Evolutionary conservation across 129 eudicot genomes (phyloP), one percentile per base, ranked within the genome.

Genomic region (Escallonia rubra): DNA sequence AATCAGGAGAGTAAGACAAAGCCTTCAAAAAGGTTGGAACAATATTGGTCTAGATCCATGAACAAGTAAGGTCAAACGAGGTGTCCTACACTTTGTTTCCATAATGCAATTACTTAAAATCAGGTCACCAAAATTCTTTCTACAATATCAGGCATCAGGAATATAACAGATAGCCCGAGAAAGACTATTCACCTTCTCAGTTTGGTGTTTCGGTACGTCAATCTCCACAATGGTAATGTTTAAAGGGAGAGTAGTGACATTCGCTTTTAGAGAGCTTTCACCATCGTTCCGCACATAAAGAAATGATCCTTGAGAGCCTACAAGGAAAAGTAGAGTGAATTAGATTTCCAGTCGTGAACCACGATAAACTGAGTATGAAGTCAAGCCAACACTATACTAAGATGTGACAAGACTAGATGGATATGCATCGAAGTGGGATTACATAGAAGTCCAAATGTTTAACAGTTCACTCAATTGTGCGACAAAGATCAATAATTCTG

Each of bases 231-330:
- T 62, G 7, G 75, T 64, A 40, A 56, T 61, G 61, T 79, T 84
- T 52, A 49, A 50, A 51, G 87, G 86, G 70, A 66, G 70, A 60
- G 79, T 50, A 50, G 65, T 66, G 59, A 81, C 64, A 62, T 74
- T 81, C 75, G 77, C 75, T 54, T 53, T 77, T 23, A 67, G 43
- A 46, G 66, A 12, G 61, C 59, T 55, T 15, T 79, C 81, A 34
- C 70, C 83, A 41, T 73, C 79, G 65, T 84, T 87, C 15, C 45
- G 53, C 63, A 87, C 72, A 58, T 60, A 62, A 38, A 83, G 77
- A 59, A 41, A 57, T 56, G 67, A 43, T 39, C 61, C 73, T 64
- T 63, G 40, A 38, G 71, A 5, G 15, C 81, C 87, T 81, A 65
- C 68, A 73, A n/a, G 15, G 48, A 56, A 72, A 60, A 47, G 63